Conservation (phyloP, 2,329 filamentous ascomycete species). For the Ilyonectria sp. region DNA sequence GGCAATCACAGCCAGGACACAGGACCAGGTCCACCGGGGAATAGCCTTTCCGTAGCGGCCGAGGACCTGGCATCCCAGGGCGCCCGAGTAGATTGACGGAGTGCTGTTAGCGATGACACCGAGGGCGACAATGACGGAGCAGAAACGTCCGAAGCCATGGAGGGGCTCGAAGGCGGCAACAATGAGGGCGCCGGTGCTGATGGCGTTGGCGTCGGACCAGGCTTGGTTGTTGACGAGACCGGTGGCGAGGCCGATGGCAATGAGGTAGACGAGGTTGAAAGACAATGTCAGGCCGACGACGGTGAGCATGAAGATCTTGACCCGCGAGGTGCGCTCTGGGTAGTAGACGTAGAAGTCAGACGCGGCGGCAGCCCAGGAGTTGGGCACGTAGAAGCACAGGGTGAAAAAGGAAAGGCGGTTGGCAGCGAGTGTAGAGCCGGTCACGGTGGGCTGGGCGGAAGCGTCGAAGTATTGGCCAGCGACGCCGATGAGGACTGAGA, state of each 20-base stretch:
- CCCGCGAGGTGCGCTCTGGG: slow-evolving; percentile 70
- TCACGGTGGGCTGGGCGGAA: slow-evolving; percentile 72
- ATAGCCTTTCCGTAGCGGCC: slow-evolving; percentile 67
- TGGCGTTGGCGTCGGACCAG: slow-evolving; percentile 67
- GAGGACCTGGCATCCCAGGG: slow-evolving; percentile 72
- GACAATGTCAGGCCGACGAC: slow-evolving; percentile 74
- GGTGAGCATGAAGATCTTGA: slow-evolving; percentile 78
- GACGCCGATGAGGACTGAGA: slow-evolving; percentile 81
- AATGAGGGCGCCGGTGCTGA: slow-evolving; percentile 69
- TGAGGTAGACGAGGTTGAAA: slow-evolving; percentile 79
- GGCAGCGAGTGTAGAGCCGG: slow-evolving; percentile 77
- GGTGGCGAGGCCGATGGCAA: slow-evolving; percentile 67
- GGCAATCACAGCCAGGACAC: slow-evolving; percentile 68
- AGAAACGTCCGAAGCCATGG: slow-evolving; percentile 70
- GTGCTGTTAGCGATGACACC: slow-evolving; percentile 70
- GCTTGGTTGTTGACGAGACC: slow-evolving; percentile 64
- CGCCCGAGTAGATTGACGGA: slow-evolving; percentile 70
- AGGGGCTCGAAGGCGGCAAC: slow-evolving; percentile 69
- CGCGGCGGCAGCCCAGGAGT: slow-evolving; percentile 78
- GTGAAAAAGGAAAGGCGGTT: slow-evolving; percentile 76
- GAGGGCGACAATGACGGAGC: slow-evolving; percentile 69
- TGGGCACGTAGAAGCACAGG: slow-evolving; percentile 70
- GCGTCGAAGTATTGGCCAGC: slow-evolving; percentile 72
- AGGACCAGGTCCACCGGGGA: slow-evolving; percentile 68
- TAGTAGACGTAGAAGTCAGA: slow-evolving; percentile 89